Evolutionary conservation across 768 basidiomycete species (phyloP), one percentile per base, ranked within the genome.

Genomic region (Lanmaoa rubissima): DNA sequence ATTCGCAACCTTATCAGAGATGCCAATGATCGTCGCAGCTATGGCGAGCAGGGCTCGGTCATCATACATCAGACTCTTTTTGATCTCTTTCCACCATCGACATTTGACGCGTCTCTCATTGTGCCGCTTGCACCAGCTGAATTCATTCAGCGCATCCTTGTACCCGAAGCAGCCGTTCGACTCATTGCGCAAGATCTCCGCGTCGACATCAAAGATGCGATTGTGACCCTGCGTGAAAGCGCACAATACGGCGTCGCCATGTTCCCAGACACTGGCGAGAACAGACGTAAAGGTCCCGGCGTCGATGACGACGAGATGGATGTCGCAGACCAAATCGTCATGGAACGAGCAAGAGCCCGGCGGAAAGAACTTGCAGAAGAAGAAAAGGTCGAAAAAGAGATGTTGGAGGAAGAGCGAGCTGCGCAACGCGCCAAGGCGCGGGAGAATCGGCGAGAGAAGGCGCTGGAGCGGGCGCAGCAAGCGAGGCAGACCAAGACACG

Each of bases 81-180:
- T 63, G 79, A 84, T 64, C 76, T 92, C 53, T 92, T 92, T 63
- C 89, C 92, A 1, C 83, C 82, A 0, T 68, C 78, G 4, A 72
- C 78, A 0, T 80, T 90, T 45, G 75, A 84, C 53, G 75, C 82
- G 0, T 66, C 73, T n/a, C 69, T 77, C 12, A 80, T 85, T 26
- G 70, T 77, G 0, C 88, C 95, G 0, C 80, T 98, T 24, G 82
- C 84, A 1, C 77, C 85, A 0, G 80, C 83, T 35, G 87, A 92
- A 55, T 96, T 94, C 66, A 78, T 93, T 38, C 85, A 88, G 39
- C 85, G 86, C 16, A 80, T 98, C 32, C 81, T 98, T n/a, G 85
- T 98, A 3, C 96, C 96, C 2, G 95, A 98, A 73, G 84, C 88
- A 0, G 92, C 88, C 1, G 76, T 88, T 40, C 77, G 81, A 24